Evolutionary conservation across 306 rosid species (phyloP), one percentile per base, ranked within the genome.

Genomic region (Vigna hirtella): DNA sequence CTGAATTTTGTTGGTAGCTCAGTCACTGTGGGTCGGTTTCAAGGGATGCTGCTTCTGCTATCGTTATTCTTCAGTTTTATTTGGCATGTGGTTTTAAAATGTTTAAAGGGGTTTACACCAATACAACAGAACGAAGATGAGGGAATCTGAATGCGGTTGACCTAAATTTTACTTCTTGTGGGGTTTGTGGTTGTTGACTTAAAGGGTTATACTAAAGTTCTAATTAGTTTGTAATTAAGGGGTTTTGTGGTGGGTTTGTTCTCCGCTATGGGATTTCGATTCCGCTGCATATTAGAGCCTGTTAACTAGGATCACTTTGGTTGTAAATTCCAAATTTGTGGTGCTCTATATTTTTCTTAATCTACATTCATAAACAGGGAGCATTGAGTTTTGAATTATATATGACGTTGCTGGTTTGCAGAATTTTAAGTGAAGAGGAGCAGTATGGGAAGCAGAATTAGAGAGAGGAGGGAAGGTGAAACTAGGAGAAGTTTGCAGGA

Each of bases 351-450:
- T 17, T 73, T 71, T 17, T 77, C 17, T 55, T 71, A 58, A 56
- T 73, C 14, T 15, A 72, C 24, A 57, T 82, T 43, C 50, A 49
- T 38, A 59, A 76, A 36, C 50, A 18, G 49, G 11, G 42, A 40
- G 64, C 47, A 51, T 22, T 13, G 49, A 51, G 51, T 22, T 82
- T 71, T 10, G 15, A 36, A 32, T 73, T 74, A 34, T 16, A 64
- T 38, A 73, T 55, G 76, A 69, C 28, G 61, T 38, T 51, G 53
- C 49, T 73, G 73, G 79, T 62, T 64, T 83, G 81, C 56, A 90
- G 97, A 79, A 80, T 74, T 87, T 81, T 74, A 72, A 77, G 72
- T 77, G 50, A 34, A 36, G 86, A 72, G 82, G 79, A 65, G 61
- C 83, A 67, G 56, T 38, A 90, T 80, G 90, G 80, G 72, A 82